These are phyloP conservation scores for Lentinula edodes DNA, from an alignment of 768 basidiomycete genomes.

Conservation along the genomic window DNA sequence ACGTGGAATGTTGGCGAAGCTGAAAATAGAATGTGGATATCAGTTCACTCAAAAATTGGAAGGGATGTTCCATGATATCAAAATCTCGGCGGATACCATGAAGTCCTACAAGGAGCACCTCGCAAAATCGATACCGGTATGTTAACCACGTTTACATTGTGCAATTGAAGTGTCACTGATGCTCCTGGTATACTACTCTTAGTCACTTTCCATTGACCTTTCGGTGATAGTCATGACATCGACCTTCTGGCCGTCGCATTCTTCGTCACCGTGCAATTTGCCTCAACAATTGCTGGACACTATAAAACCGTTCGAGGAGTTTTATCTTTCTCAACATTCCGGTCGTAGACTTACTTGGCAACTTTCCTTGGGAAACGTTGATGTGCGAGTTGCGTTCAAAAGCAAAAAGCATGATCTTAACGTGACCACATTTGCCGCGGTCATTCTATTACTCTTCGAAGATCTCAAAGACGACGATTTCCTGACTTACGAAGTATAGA, in stretches of 20 bases:
- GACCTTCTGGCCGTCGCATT: slow-evolving; percentile 89
- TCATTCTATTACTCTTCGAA: slow-evolving; percentile 87
- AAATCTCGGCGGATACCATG: slow-evolving; percentile 78
- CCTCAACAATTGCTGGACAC: slow-evolving; percentile 58
- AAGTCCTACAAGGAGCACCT: slow-evolving; percentile 63
- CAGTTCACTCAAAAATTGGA: slow-evolving; percentile 87
- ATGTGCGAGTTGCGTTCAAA: slow-evolving; percentile 82
- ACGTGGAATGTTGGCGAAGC: slow-evolving; percentile 11
- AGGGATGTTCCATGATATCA: slow-evolving; percentile 24
- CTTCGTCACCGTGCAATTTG: slow-evolving; percentile 59
- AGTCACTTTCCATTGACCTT: slow-evolving; percentile 72
- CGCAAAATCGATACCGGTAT: slow-evolving; percentile 48
- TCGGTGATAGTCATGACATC: slow-evolving; percentile 93
- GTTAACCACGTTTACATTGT: slow-evolving; percentile 16
- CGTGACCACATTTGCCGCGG: slow-evolving; percentile 83
- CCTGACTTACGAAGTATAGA: slow-evolving; percentile 69
- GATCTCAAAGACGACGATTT: slow-evolving; percentile 58
- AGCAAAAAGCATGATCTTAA: slow-evolving; percentile 81
- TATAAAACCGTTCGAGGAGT: slow-evolving; percentile 77
- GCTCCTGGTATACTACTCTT: not conserved
- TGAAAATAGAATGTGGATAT: slow-evolving; percentile 10
- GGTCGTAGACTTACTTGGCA: slow-evolving; percentile 93
- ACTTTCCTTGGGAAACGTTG: slow-evolving; percentile 82
- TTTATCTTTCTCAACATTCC: slow-evolving; percentile 84
- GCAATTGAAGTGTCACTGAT: not conserved